Percentiles rank a stretch among this genome's conserved stretches.
Conservation (phyloP, 495 filamentous ascomycete genomes). For the Podospora australis region DNA sequence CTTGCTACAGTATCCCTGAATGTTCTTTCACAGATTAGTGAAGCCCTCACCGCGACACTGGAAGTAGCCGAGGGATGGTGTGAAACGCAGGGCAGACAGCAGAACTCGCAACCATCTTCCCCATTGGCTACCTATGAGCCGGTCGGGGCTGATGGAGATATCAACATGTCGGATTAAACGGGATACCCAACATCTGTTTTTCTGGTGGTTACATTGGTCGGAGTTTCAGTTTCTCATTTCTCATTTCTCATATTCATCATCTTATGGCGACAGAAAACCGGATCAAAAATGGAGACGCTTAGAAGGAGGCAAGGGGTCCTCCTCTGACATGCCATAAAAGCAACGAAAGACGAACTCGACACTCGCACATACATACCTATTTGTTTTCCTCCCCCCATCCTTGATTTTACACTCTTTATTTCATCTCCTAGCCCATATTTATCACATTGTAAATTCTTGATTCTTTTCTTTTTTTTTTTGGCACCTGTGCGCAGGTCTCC, state of each 20-base stretch:
- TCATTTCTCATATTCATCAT: too few relatives aligned
- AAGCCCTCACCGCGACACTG: conserved; percentile 76
- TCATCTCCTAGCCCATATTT: too few relatives aligned
- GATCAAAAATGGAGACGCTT: too few relatives aligned
- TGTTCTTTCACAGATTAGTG: conserved; percentile 79
- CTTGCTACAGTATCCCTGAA: conserved; percentile 83
- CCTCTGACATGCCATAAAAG: too few relatives aligned
- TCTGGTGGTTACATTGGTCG: not conserved
- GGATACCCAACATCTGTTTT: not conserved
- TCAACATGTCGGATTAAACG: conserved; percentile 10
- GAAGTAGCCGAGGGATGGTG: conserved; percentile 84
- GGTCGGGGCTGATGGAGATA: conserved; percentile 3
- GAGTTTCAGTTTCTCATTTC: too few relatives aligned
- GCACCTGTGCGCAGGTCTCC: too few relatives aligned
- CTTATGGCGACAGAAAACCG: too few relatives aligned
- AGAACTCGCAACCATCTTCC: conserved; percentile 15
- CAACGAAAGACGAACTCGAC: not conserved
- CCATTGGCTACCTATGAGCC: not conserved
- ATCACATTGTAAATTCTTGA: not conserved
- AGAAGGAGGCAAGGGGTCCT: too few relatives aligned
- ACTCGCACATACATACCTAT: too few relatives aligned
- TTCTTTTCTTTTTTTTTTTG: not conserved
- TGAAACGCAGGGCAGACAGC: conserved; percentile 59
- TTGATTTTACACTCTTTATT: too few relatives aligned
- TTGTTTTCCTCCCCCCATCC: too few relatives aligned